Evolutionary conservation across 2,329 filamentous ascomycete species (phyloP), one percentile per base, ranked within the genome.

Genomic region (Escovopsis sp.): DNA sequence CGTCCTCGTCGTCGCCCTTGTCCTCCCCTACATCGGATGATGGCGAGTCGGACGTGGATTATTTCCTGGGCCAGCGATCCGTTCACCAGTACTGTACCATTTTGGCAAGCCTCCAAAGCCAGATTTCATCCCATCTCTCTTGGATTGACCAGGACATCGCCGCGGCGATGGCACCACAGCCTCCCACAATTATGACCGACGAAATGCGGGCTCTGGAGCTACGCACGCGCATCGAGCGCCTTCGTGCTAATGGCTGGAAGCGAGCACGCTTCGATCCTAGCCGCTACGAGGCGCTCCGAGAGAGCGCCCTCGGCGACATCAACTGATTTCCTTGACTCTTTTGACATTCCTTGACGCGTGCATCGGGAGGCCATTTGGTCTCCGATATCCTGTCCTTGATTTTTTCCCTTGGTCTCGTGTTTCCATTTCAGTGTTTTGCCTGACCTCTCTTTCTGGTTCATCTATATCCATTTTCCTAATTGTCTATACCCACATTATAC

Each of bases 171-270:
- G 39, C 35, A 31, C 45, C 39, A 32, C 55, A 13, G 34, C 52
- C 37, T 46, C 44, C 40, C 16, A 31, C 35, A n/a, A 10, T 39
- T 7, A 44, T 33, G 20, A 57, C 51, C 35, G 62, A 63, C 24
- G 62, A 65, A 41, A 48, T 59, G 41, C 60, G 60, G 14, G 49
- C 50, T 2, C 50, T 63, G 14, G 68, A 72, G 30, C 56, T 73
- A 3, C 60, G 63, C 44, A 62, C 67, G 7, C 65, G 73, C 20
- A 75, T 77, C 47, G 70, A 73, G 56, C 63, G 67, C 9, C 57
- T 78, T 10, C 66, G 71, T 15, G 65, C 65, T n/a, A 62, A 51
- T 39, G 72, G 72, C 2, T 77, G 74, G 73, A 65, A 65, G 50
- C 60, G 74, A 25, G 67, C 67, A 48, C 66, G 73, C 16, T 78